Conservation (phyloP, 2,329 filamentous ascomycete species). For the Fusarium redolens region DNA sequence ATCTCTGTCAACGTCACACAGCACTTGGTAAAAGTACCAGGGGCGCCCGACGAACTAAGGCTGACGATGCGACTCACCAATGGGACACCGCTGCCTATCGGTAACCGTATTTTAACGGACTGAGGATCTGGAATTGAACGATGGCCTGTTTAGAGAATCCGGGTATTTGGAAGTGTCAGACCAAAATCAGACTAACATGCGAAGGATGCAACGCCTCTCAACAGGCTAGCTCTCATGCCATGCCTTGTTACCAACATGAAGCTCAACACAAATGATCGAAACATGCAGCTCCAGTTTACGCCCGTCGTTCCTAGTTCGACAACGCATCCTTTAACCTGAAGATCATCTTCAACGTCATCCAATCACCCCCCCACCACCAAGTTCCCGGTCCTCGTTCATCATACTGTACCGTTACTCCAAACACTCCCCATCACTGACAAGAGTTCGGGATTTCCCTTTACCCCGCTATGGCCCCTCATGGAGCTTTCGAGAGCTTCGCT, state of each 20-base stretch:
- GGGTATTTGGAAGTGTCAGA: not conserved
- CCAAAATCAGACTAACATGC: not conserved
- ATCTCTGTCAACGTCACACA: constrained; percentile 35
- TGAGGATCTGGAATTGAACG: constrained; percentile 12
- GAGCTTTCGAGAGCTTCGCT: constrained; percentile 39
- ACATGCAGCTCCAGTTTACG: constrained; percentile 18
- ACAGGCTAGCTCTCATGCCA: not conserved
- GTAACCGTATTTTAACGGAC: constrained; percentile 10
- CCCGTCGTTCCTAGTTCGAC: constrained; percentile 28
- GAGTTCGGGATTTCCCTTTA: constrained; percentile 39
- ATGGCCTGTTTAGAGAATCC: not conserved
- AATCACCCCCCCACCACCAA: constrained; percentile 44
- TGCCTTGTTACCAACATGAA: not conserved
- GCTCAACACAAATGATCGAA: constrained; percentile 24
- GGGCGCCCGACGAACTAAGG: constrained; percentile 37
- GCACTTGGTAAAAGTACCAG: constrained; percentile 3
- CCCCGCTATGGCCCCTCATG: constrained; percentile 45
- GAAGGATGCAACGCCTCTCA: not conserved
- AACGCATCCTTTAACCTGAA: constrained; percentile 11
- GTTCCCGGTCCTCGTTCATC: constrained; percentile 29
- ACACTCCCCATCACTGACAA: constrained; percentile 26
- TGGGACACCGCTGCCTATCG: not conserved
- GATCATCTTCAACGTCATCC: constrained; percentile 46
- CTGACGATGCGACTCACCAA: constrained; percentile 34
- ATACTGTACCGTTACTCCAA: constrained; percentile 19